Evolutionary conservation across 495 filamentous ascomycete genomes (phyloP), one percentile per base, ranked within the genome.

Genomic region (Neurospora terricola): DNA sequence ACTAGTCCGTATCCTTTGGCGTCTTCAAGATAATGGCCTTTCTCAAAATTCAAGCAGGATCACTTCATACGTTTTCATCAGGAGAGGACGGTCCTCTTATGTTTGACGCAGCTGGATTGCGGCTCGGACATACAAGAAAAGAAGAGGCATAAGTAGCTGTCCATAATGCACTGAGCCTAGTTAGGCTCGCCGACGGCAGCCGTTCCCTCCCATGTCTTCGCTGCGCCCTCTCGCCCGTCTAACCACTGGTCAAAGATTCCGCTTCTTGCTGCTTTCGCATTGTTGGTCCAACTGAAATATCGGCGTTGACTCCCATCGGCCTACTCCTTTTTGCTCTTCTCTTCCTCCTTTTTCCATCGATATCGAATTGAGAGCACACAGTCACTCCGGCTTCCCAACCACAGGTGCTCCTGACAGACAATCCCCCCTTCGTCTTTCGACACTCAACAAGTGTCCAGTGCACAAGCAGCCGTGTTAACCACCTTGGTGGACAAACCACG

Each of bases 301-400:
- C 83, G 77, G 80, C 75, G 78, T 71, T 86, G 84, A 86, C 84
- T 86, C 84, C 83, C 78, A 78, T 78, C 82, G 83, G 79, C 77
- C 71, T 39, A 38, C 72, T 69, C 37, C 72, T 73, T 73, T 48
- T 72, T 68, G 39, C 76, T 76, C 48, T 79, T 76, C 69, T 77
- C 72, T 70, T 73, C 78, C 80, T 77, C 71, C 77, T 69, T 75
- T 77, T 73, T 73, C 71, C 73, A 76, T 71, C 75, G 45, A 30
- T 45, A 48, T 42, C 34, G 38, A 30, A 34, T 66, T 66, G 54
- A 66, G 14, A 66, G 14, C 54, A 30, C 23, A 34, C 27, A 66
- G 54, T 66, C 48, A 59, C 48, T 59, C 27, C 54, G 54, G 54
- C 54, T 34, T 66, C 27, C 54, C 27, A 66, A 30, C 2, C 54